Evolutionary conservation across 1,284 basidiomycete species (phyloP), one percentile per base, ranked within the genome.

Genomic region (Polyporus tsugae): DNA sequence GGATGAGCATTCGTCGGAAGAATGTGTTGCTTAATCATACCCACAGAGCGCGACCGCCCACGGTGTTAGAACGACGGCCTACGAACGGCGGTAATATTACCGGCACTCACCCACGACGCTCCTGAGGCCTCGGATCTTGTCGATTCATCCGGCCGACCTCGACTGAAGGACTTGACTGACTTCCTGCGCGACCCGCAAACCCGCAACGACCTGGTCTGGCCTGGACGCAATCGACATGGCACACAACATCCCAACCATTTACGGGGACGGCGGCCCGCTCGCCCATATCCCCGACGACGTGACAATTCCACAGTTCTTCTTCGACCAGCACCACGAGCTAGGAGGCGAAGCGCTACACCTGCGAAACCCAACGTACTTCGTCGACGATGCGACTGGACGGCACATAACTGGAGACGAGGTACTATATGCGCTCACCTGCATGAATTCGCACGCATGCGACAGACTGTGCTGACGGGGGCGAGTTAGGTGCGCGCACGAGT

Each of bases 241-340:
- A 25, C 19, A 49, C 33, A 49, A 62, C 58, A 70, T 72, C 58
- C 71, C 71, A 25, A 72, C 70, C 3, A 67, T 76, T 6, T 61
- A 72, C 36, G 72, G 65, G 33, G 80, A 81, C 33, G 73, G 78
- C 17, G 75, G 72, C 58, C 76, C 83, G 53, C 78, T 88, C 33
- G 84, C 85, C 17, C 72, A 75, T 68, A 88, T 93, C 69, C 93
- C 92, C 13, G 90, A 92, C 75, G 80, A 94, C 79, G 79, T 94
- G 63, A 90, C 90, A 13, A 83, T 94, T 29, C 85, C 89, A 2
- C 93, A 95, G 79, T 94, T 95, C 78, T 83, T 94, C 57, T 83
- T 94, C 36, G 88, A 91, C 73, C 77, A 78, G 9, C 75, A 84
- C 38, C 85, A 88, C 60, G 83, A 87, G 1, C 69, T 79, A 22